Evolutionary conservation across 2,329 filamentous ascomycete species (phyloP), one percentile per base, ranked within the genome.

Genomic region (Stachybotrys chartarum): DNA sequence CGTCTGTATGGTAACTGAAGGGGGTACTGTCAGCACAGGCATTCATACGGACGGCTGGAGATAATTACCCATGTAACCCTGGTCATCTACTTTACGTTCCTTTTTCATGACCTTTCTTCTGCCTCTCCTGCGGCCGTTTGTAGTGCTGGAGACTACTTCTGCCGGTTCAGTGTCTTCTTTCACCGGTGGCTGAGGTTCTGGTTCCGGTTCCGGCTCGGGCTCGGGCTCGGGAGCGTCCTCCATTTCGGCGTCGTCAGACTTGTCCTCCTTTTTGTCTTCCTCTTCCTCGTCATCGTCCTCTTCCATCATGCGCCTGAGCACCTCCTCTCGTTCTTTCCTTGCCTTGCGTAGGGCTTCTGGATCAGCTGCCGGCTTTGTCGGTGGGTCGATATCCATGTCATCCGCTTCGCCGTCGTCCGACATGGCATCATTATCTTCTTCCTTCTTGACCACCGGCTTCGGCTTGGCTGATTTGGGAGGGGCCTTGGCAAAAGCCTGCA

Each of bases 31-130:
- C n/a, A 31, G 49, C 55, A 62, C 54, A 7, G 11, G 1, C 7
- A 7, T n/a, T 50, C 32, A n/a, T 42, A 18, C 2, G 30, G 30
- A 8, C n/a, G 30, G 12, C 14, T 51, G 49, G 16, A 8, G 3
- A 35, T 51, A 72, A 84, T 70, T 78, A 92, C 90, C 88, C 57
- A 97, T 80, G 69, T 95, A 97, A 6, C 92, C 92, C 60, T 96
- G 87, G 52, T 92, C 90, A 61, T 97, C 92, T 69, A 91, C 87
- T 55, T 88, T 81, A 49, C 87, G 91, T 75, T 87, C 89, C 78
- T 95, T 96, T 73, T 90, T 91, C 83, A 89, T 90, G 7, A 97
- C 83, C 63, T 87, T 84, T 61, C 92, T 82, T 68, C 83, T 86
- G 35, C 90, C 91, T 59, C 91, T 83, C 57, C 89, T 80, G 45